Conservation (phyloP, 2,329 filamentous ascomycete species). For the Orbilia brochopaga region DNA sequence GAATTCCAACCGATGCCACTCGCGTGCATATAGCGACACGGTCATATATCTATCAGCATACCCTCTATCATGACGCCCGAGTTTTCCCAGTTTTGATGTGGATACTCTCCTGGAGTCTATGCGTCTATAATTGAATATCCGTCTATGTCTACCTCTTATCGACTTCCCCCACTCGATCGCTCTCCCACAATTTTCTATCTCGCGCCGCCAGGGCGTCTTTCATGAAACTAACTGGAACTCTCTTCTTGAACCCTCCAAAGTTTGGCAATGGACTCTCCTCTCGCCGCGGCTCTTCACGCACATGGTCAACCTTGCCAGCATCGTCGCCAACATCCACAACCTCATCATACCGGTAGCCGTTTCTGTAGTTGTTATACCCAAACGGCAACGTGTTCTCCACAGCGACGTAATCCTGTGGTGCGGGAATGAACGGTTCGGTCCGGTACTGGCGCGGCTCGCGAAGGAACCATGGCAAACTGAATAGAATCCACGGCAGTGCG, state of each 20-base stretch:
- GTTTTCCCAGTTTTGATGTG: too few species aligned
- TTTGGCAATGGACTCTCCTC: not conserved
- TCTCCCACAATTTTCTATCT: conserved; percentile 19
- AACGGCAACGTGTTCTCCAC: not conserved
- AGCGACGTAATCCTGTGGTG: not conserved
- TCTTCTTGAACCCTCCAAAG: not conserved
- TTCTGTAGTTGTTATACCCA: not conserved
- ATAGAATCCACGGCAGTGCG: conserved; percentile 35
- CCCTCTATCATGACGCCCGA: too few species aligned
- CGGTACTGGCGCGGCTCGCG: conserved; percentile 21
- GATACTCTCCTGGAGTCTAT: too few species aligned
- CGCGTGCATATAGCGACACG: too few species aligned
- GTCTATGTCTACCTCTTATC: not conserved
- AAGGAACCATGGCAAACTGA: conserved; percentile 21
- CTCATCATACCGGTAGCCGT: not conserved
- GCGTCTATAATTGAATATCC: too few species aligned
- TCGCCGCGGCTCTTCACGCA: not conserved
- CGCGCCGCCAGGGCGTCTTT: conserved; percentile 4
- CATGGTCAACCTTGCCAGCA: not conserved
- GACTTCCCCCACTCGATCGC: conserved; percentile 9
- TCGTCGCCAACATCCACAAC: not conserved
- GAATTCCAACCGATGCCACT: too few species aligned
- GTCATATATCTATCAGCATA: too few species aligned
- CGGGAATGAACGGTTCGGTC: not conserved
- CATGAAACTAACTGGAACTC: not conserved